phyloP scores from a whole-genome alignment of 2,329 filamentous ascomycete genomes.

The Botrytis paeoniae region DNA sequence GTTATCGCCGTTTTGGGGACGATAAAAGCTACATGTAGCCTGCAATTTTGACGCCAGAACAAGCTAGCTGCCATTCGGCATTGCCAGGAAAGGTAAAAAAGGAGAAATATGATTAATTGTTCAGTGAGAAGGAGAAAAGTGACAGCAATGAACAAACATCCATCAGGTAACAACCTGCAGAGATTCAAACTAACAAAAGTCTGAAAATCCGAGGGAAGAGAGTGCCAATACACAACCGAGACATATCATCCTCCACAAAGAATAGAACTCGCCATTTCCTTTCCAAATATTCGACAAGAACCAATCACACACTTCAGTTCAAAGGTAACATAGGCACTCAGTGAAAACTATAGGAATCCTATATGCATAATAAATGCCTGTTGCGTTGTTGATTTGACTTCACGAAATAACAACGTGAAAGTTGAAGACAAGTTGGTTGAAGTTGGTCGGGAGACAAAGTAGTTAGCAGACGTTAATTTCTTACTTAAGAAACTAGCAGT shows the following conservation, averaged over 20 bases:
- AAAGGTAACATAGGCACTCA: background rate
- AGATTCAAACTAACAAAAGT: background rate
- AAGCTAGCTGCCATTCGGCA: no score
- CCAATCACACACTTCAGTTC: background rate
- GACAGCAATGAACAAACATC: no score
- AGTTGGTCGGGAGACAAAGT: background rate
- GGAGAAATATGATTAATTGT: no score
- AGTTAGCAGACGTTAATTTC: background rate
- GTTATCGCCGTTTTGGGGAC: no score
- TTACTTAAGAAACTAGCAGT: background rate
- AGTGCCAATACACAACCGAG: background rate
- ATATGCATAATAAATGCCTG: background rate
- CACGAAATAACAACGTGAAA: background rate
- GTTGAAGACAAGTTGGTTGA: background rate
- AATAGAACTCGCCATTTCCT: background rate
- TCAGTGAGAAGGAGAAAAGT: no score
- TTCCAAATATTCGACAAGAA: background rate
- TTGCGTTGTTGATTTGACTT: background rate
- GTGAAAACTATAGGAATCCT: background rate
- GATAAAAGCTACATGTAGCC: no score
- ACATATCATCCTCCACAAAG: background rate
- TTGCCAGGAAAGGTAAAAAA: no score
- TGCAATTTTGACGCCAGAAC: no score
- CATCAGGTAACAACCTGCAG: background rate
- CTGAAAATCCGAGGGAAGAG: background rate